Base-by-base conservation (phyloP, 2,329 filamentous ascomycete species). In the Penicillium freii region DNA sequence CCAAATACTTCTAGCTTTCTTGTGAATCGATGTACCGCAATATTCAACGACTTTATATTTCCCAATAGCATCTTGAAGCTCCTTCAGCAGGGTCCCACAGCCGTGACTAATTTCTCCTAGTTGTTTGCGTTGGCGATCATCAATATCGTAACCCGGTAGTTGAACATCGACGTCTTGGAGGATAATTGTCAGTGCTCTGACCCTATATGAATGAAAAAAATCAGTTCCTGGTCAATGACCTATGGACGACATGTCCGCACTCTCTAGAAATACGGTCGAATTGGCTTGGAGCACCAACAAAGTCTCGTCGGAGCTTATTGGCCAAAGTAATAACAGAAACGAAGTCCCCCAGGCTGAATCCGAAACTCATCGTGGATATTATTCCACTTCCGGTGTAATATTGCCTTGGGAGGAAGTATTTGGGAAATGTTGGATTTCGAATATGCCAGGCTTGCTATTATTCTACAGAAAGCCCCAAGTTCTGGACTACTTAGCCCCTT, bases 231-330 rank as follows among this genome's bases (percentile, higher is more conserved):
- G 9, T 8, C 19, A n/a, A 43, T 3, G 11, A 10, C 7, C 7
- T 36, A 19, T 13, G 36, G 13, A 5, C 13, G 23, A 10, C 15
- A n/a, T 31, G 15, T 1, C n/a, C 50, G 7, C n/a, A 52, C 50
- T 52, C 50, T 44, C 23, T 36, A 2, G 50, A 36, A 3, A 46
- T 52, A 46, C 31, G 36, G 10, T 36, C 38, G 40, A 45, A 52
- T 15, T 52, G 31, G 25, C 21, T 27, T 17, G 50, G 50, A 4
- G 50, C 50, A 3, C 29, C 50, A 36, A 46, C 21, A 29, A 52
- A 52, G n/a, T 52, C 31, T 15, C 17, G 36, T 36, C 50, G 50
- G 13, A 52, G 50, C 15, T 52, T 45, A 36, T 52, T 36, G 4
- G 50, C 50, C 31, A 52, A 27, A 4, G 31, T 19, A 25, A 52